Percentiles rank a stretch among this genome's conserved stretches.
Conservation (phyloP, 1,284 basidiomycete species). For the Trametes versicolor region DNA sequence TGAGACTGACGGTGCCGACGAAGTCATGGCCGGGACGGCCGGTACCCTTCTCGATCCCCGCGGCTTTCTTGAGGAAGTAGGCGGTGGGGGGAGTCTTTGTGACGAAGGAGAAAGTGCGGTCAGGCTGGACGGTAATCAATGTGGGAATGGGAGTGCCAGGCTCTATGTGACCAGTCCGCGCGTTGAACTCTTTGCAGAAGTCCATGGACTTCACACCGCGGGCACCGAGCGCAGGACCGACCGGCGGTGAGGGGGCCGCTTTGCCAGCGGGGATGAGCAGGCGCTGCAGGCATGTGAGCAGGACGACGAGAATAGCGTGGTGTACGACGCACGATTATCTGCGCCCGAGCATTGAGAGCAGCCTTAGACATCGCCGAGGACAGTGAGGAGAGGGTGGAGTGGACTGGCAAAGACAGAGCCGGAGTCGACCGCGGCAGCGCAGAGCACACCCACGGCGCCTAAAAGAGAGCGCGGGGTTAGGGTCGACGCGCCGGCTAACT, state of each 20-base stretch:
- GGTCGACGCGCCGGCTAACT: constrained; percentile 18
- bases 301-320: constrained; percentile 16
- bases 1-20: constrained; percentile 88
- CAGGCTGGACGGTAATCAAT: constrained; percentile 91
- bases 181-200: constrained; percentile 98
- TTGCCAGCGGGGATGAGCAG: constrained; percentile 94
- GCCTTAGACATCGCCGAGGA: constrained; percentile 64
- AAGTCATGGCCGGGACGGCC: constrained; percentile 81
- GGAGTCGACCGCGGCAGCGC: constrained; percentile 17
- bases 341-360: constrained; percentile 61
- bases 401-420: constrained; percentile 20
- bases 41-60: constrained; percentile 91
- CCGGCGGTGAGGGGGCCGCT: constrained; percentile 95
- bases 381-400: constrained; percentile 17
- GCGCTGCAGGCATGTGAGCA: constrained; percentile 76
- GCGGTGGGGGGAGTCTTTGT: constrained; percentile 92
- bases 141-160: constrained; percentile 92
- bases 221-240: constrained; percentile 97
- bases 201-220: constrained; percentile 99
- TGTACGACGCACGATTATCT: constrained; percentile 65
- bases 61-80: constrained; percentile 94
- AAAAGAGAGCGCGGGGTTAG: constrained; percentile 13
- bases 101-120: constrained; percentile 94
- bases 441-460: constrained; percentile 20
- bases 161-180: constrained; percentile 88